Conservation (phyloP, 257 asterid species). For the Przewalskia tangutica region DNA sequence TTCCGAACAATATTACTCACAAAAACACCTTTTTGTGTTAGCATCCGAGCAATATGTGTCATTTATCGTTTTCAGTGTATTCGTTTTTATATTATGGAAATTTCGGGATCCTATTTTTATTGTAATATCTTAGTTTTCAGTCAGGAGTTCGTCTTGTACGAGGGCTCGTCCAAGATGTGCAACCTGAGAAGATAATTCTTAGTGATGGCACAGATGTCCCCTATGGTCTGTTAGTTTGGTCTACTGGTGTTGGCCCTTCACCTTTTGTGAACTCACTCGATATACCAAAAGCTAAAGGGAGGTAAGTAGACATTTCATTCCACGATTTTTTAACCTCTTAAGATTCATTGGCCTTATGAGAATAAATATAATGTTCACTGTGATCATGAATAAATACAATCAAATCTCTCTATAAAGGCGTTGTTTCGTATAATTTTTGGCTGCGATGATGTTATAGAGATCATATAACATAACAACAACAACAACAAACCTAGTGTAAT, state of each 20-base stretch:
- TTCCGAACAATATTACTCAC: no score
- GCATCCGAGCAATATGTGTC: not conserved
- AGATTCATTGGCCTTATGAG: not conserved
- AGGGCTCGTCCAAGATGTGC: slow-evolving; percentile 86
- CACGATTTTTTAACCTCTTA: not conserved
- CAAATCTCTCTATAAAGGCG: no score
- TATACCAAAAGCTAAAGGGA: slow-evolving; percentile 82
- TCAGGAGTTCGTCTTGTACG: slow-evolving; percentile 89
- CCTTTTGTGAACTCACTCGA: slow-evolving; percentile 58
- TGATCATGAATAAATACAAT: not conserved
- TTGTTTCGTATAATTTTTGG: no score
- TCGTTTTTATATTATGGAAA: not conserved
- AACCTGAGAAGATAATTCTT: slow-evolving; percentile 58
- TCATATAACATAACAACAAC: no score
- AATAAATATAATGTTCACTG: not conserved
- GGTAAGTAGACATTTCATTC: slow-evolving; percentile 23
- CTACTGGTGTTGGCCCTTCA: slow-evolving; percentile 97
- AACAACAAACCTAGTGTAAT: no score
- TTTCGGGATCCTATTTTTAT: slow-evolving; percentile 7
- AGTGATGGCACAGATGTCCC: slow-evolving; percentile 78
- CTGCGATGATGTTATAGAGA: not conserved
- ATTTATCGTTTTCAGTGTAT: not conserved
- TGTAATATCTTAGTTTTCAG: slow-evolving; percentile 47
- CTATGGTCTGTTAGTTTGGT: slow-evolving; percentile 91
- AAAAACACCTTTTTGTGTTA: no score